Evolutionary conservation across 805 yeast genomes (phyloP).

Genomic region (Ogataea saltuana): DNA sequence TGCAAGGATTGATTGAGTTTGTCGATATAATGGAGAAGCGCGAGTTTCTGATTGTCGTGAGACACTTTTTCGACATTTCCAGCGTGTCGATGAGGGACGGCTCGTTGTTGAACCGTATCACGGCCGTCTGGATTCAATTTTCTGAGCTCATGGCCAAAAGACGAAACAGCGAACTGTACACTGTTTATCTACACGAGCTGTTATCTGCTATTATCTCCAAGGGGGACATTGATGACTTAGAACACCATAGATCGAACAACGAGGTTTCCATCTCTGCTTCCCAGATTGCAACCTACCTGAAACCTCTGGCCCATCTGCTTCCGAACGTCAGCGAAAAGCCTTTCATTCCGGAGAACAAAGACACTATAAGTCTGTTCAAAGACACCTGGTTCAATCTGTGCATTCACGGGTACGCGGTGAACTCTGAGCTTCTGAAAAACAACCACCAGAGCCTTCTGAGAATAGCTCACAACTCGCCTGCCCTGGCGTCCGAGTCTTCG

Average conservation of each 20-base stretch:
- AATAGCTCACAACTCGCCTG: conserved; percentile 86
- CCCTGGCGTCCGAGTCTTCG: conserved; percentile 78
- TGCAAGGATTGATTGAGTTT: conserved; percentile 63
- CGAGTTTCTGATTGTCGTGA: conserved; percentile 65
- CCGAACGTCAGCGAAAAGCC: conserved; percentile 58
- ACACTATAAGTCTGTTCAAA: conserved; percentile 62
- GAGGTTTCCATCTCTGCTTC: conserved; percentile 71
- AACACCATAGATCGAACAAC: conserved; percentile 76
- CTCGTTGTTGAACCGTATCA: conserved; percentile 41
- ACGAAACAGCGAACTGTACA: conserved; percentile 48
- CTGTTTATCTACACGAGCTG: conserved; percentile 62
- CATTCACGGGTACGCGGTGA: conserved; percentile 80
- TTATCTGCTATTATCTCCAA: conserved; percentile 65
- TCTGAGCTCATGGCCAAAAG: conserved; percentile 37
- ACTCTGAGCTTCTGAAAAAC: conserved; percentile 53
- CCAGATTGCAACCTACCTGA: conserved; percentile 61
- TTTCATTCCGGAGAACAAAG: conserved; percentile 45
- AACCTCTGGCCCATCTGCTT: conserved; percentile 73
- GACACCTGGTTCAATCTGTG: conserved; percentile 94
- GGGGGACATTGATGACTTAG: conserved; percentile 74
- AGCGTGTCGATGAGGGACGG: conserved; percentile 45
- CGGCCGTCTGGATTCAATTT: conserved; percentile 51
- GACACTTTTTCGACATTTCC: conserved; percentile 54
- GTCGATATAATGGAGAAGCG: conserved; percentile 61
- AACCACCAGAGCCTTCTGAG: conserved; percentile 52